phyloP scores from a whole-genome alignment of 2,329 filamentous ascomycete genomes.

The Graphilbum ipis-grandicollis region DNA sequence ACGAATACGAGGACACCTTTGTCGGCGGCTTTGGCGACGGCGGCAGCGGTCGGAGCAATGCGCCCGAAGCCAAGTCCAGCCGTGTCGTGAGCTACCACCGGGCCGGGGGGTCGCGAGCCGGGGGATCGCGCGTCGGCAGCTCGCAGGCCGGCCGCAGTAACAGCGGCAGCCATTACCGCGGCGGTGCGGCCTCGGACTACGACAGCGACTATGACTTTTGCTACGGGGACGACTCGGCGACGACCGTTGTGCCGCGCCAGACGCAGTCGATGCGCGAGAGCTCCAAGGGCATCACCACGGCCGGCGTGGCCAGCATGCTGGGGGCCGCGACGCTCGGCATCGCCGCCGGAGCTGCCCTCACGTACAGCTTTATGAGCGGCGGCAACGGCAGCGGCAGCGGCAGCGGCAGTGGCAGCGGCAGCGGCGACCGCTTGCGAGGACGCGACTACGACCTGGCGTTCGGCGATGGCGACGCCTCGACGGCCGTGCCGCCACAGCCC shows the following conservation, averaged over 20 bases:
- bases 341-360: constrained; percentile 55
- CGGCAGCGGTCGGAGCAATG: no score
- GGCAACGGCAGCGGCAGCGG: constrained; percentile 5
- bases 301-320: constrained; percentile 53
- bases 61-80: constrained; percentile 8
- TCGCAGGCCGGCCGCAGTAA: background rate
- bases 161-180: constrained; percentile 3
- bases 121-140: no score
- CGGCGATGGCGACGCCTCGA: constrained; percentile 23
- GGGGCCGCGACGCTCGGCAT: constrained; percentile 32
- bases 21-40: constrained; percentile 12
- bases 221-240: background rate
- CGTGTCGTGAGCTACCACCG: constrained; percentile 5
- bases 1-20: constrained; percentile 22
- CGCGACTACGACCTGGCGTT: constrained; percentile 8
- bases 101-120: no score
- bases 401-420: no score
- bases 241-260: no score
- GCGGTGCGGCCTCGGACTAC: background rate
- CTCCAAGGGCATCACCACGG: constrained; percentile 29
- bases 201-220: constrained; percentile 2
- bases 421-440: constrained; percentile 7
- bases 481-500: constrained; percentile 17
- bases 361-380: constrained; percentile 49
- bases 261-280: constrained; percentile 19